Percentiles rank a stretch among this genome's conserved stretches.
Evolutionary conservation across 331 rosid genomes (phyloP).

Genomic region (Quercus lobata): DNA sequence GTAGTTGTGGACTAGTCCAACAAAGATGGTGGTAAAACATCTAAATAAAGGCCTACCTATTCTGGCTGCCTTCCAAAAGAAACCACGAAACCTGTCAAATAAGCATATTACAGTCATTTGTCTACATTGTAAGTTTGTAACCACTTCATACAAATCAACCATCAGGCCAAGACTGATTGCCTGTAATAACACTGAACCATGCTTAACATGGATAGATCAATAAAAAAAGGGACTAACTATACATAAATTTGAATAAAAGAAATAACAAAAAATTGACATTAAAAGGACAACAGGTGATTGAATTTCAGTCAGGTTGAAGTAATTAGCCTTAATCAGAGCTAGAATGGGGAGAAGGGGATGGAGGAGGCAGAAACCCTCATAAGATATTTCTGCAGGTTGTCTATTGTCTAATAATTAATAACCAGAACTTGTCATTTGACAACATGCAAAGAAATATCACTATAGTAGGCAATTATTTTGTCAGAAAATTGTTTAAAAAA

Average conservation of each 20-base stretch:
- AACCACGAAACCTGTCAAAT: constrained; percentile 56
- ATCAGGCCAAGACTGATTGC: neutral
- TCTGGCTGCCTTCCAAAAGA: constrained; percentile 79
- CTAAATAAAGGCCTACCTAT: constrained; percentile 34
- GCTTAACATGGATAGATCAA: neutral
- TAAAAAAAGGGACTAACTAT: neutral
- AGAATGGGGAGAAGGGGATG: neutral
- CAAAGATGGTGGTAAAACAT: constrained; percentile 1
- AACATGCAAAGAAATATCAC: neutral
- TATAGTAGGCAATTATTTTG: neutral
- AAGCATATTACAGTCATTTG: constrained; percentile 14
- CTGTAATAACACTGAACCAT: neutral
- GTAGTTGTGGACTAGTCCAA: neutral
- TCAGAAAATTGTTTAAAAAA: neutral
- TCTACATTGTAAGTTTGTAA: neutral
- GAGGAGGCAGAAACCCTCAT: neutral
- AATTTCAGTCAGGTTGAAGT: neutral
- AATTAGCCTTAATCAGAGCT: neutral
- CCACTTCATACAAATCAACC: neutral
- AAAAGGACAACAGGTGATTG: neutral
- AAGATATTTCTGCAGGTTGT: neutral
- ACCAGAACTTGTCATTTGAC: neutral
- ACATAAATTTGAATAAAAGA: neutral
- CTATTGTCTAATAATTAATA: neutral
- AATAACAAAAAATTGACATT: neutral